Percentiles rank a stretch among this genome's conserved stretches.
phyloP scores from a whole-genome alignment of 2,329 filamentous ascomycete species.

The Fusarium siculi region DNA sequence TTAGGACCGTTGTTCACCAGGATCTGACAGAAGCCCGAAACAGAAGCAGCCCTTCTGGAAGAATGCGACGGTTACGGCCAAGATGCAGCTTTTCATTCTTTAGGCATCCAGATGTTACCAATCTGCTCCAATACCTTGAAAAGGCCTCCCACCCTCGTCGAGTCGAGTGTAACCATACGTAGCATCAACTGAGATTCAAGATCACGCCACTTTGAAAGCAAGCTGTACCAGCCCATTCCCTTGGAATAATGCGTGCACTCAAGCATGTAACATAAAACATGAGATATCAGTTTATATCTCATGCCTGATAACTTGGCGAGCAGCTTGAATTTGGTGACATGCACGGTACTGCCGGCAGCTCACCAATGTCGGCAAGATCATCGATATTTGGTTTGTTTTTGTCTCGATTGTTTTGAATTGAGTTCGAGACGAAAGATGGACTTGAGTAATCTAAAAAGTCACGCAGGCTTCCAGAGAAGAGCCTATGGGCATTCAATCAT shows the following conservation, averaged over 20 bases:
- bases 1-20: background rate
- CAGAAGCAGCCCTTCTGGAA: background rate
- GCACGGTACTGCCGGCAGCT: slow-evolving; percentile 5
- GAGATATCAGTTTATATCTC: background rate
- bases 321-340: slow-evolving; percentile 6
- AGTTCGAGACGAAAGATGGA: background rate
- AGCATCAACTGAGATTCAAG: background rate
- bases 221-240: background rate
- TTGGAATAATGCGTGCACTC: background rate
- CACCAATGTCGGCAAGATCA: slow-evolving; percentile 2
- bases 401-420: background rate
- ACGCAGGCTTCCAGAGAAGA: background rate
- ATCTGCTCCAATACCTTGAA: background rate
- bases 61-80: background rate
- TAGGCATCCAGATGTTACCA: background rate
- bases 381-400: background rate
- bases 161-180: background rate
- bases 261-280: background rate
- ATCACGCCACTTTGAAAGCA: slow-evolving; percentile 8
- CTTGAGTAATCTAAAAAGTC: background rate
- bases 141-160: background rate
- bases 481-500: background rate
- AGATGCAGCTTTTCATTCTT: background rate
- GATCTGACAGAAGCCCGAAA: background rate
- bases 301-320: background rate